Base-by-base conservation (phyloP, 192 early-diverging fungal genomes). In the Funneliformis geosporum region DNA sequence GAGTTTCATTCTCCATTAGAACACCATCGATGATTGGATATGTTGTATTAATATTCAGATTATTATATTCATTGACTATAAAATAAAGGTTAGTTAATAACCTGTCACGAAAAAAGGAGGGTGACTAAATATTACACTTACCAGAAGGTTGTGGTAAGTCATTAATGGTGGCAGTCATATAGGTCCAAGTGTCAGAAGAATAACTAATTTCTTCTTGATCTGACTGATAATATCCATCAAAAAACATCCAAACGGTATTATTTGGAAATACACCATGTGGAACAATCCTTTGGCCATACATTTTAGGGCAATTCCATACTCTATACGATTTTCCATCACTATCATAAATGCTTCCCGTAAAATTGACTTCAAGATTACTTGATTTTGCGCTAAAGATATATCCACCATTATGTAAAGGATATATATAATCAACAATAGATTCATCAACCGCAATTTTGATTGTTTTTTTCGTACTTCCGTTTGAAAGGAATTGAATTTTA, bases 401-500 rank as follows among this genome's bases (percentile, higher is more conserved):
- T 11, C 69, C 69, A n/a, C 69, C 69, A 71, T 71, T 38, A 38
- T 21, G 25, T 44, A 71, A 39, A 18, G n/a, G 11, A 39, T 23
- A 25, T 11, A 71, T 46, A 23, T 23, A 11, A 40, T 38, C n/a
- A 23, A 71, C 18, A 1, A 12, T 10, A 64, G 1, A 9, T 3
- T 43, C 3, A 38, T 39, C 5, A 14, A 18, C 43, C 7, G 42
- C 7, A 71, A 23, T 40, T 39, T 44, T 64, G 27, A 12, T 71
- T 25, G 38, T 0, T 18, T 42, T 21, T n/a, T 39, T 71, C 12
- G 43, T 44, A 40, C 40, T 23, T 43, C 69, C 69, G 18, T 44
- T 71, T 39, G 69, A 71, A 18, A 74, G 39, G 21, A 74, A 74
- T 25, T 0, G n/a, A 18, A 74, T 38, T 74, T 50, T 74, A 14